phyloP scores from a whole-genome alignment of 2,329 filamentous ascomycete genomes.

The Clonostachys rhizophaga region DNA sequence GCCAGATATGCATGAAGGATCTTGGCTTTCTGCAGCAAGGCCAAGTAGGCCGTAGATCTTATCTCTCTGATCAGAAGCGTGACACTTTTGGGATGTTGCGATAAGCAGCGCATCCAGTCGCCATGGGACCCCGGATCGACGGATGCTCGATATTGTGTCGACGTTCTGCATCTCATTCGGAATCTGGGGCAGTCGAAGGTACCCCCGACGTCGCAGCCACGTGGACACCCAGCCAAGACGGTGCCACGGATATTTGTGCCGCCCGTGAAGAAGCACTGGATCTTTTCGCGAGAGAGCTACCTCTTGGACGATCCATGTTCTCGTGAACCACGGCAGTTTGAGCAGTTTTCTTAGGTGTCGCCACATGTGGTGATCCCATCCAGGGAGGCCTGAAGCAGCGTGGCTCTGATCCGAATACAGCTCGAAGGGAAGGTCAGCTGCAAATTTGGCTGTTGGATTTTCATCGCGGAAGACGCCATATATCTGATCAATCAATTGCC shows the following conservation, averaged over 20 bases:
- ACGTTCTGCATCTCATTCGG: not conserved
- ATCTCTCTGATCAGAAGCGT: not conserved
- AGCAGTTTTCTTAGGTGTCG: not conserved
- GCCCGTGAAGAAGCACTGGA: not conserved
- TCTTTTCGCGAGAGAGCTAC: slow-evolving; percentile 1
- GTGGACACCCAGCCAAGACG: not conserved
- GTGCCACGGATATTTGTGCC: not conserved
- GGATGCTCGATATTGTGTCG: not conserved
- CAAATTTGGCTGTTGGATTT: too few relatives aligned
- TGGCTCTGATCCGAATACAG: too few relatives aligned
- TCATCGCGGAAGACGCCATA: slow-evolving; percentile 2
- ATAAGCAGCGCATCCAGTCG: not conserved
- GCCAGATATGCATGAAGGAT: not conserved
- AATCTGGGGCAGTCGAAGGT: not conserved
- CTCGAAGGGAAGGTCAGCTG: too few relatives aligned
- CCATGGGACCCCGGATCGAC: not conserved
- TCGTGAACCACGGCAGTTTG: slow-evolving; percentile 1
- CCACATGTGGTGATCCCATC: not conserved
- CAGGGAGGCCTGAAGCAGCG: not conserved
- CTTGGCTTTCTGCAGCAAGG: not conserved
- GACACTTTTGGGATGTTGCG: not conserved
- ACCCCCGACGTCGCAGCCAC: not conserved
- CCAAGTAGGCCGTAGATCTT: not conserved
- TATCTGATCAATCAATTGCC: slow-evolving; percentile 2
- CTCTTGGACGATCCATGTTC: slow-evolving; percentile 3